Evolutionary conservation across 2,329 filamentous ascomycete genomes (phyloP).

Genomic region (Monosporascus sp.): DNA sequence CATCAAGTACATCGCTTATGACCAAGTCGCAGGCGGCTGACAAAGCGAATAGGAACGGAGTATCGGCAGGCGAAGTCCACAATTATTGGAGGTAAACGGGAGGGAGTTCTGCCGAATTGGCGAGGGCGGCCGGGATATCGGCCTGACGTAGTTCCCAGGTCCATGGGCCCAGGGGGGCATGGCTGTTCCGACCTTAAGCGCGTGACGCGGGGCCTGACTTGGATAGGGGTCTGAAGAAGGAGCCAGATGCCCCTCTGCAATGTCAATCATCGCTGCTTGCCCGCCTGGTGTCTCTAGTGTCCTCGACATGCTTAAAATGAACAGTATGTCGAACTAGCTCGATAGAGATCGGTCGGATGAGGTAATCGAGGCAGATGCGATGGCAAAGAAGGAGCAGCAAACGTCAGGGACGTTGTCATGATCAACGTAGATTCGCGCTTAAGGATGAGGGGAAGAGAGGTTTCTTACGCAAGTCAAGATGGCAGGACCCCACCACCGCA

Average conservation of each 20-base stretch:
- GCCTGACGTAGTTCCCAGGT: too few relatives aligned
- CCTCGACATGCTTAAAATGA: neutral
- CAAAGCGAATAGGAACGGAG: neutral
- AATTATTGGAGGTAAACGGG: neutral
- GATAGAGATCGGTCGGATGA: neutral
- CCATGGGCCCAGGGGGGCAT: too few relatives aligned
- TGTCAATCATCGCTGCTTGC: too few relatives aligned
- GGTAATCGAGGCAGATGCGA: neutral
- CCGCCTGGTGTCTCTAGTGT: too few relatives aligned
- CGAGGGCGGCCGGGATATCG: too few relatives aligned
- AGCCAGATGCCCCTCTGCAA: too few relatives aligned
- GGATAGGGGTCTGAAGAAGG: too few relatives aligned
- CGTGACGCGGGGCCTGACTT: too few relatives aligned
- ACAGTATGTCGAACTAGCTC: neutral
- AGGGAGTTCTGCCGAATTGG: too few relatives aligned
- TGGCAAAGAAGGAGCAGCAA: neutral
- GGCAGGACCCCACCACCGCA: neutral
- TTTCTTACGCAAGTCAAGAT: neutral
- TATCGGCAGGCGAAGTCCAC: neutral
- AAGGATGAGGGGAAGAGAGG: neutral
- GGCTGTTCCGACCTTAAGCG: too few relatives aligned
- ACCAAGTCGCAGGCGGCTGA: neutral
- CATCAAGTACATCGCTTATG: neutral
- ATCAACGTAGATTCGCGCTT: neutral
- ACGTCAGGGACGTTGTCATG: neutral